Percentiles rank a stretch among this genome's conserved stretches.
phyloP scores from a whole-genome alignment of 2,329 filamentous ascomycete genomes.

The Phoma sp. region DNA sequence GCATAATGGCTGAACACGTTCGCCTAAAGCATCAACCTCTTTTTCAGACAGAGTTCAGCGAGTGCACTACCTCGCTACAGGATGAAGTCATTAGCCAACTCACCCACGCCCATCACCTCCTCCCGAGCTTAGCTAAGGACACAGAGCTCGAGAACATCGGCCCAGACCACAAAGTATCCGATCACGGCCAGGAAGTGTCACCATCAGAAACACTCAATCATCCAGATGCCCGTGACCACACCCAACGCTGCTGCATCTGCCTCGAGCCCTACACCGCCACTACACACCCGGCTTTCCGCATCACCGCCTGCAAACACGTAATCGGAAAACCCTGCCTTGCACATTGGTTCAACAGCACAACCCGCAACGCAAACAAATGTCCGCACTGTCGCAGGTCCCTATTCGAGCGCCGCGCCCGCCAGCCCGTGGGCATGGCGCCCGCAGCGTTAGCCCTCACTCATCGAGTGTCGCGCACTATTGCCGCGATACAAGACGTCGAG shows the following conservation, averaged over 20 bases:
- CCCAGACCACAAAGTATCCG: constrained; percentile 16
- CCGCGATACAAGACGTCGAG: neutral
- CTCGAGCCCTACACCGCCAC: constrained; percentile 3
- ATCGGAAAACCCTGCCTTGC: constrained; percentile 19
- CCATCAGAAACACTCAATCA: neutral
- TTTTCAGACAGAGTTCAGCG: neutral
- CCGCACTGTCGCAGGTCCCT: constrained; percentile 19
- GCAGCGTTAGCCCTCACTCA: neutral
- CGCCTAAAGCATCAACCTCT: neutral
- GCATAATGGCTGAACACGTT: neutral
- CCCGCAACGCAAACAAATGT: constrained; percentile 17
- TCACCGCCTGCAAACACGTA: constrained; percentile 16
- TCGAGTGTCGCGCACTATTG: neutral
- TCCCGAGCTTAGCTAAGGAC: neutral
- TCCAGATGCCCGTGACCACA: neutral
- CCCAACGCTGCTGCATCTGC: constrained; percentile 20
- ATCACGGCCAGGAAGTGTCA: constrained; percentile 10
- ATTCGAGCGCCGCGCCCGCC: constrained; percentile 13
- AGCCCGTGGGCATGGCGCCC: neutral
- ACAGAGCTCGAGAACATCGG: constrained; percentile 17
- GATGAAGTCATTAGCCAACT: neutral
- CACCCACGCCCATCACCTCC: neutral
- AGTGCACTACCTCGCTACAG: neutral
- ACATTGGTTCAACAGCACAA: constrained; percentile 20
- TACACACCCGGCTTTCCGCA: constrained; percentile 14